Evolutionary conservation across 148 eudicot species (phyloP), one percentile per base, ranked within the genome.

Genomic region (Dianthus caryophyllus): DNA sequence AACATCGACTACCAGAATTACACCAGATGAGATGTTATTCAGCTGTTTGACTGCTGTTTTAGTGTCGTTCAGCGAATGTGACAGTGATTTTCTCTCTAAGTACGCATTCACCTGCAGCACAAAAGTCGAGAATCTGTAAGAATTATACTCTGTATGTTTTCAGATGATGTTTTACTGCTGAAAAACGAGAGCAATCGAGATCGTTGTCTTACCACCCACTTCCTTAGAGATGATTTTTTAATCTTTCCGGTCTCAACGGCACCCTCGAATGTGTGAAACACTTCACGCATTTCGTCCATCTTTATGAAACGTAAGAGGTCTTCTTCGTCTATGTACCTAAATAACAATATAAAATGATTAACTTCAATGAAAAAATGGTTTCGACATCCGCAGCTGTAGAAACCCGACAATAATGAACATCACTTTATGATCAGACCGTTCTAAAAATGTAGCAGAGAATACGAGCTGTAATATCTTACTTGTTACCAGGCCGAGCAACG

Each of bases 31-130:
- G 53, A 89, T 48, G 67, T 67, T 87, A 82, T 89, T 85, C 69
- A 92, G 76, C 71, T 89, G 86, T 44, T 92, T 85, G 20, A 92
- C 85, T 12, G 94, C 98, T 66, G 98, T 89, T 77, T 92, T 89
- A 0, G 94, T 83, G 65, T 92, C 98, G 17, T 75, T 78, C 12
- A 92, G 70, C 25, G 98, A 89, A 78, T 75, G 84, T 1, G 89
- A 86, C 30, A 92, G 84, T 47, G 80, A 81, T 80, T 85, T 92
- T 20, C 91, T 78, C 61, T 89, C 94, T 18, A 81, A 67, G 76
- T 89, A 89, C 61, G 87, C 84, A 75, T 87, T 81, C 27, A 89
- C 89, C 97, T 91, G 77, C 41, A 75, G 38, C 0, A 60, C 60
- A 17, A 43, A 62, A 56, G 1, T 0, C 31, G 4, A 3, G 38